Evolutionary conservation across 2,329 filamentous ascomycete species (phyloP).

Genomic region (Macrophomina phaseolina): DNA sequence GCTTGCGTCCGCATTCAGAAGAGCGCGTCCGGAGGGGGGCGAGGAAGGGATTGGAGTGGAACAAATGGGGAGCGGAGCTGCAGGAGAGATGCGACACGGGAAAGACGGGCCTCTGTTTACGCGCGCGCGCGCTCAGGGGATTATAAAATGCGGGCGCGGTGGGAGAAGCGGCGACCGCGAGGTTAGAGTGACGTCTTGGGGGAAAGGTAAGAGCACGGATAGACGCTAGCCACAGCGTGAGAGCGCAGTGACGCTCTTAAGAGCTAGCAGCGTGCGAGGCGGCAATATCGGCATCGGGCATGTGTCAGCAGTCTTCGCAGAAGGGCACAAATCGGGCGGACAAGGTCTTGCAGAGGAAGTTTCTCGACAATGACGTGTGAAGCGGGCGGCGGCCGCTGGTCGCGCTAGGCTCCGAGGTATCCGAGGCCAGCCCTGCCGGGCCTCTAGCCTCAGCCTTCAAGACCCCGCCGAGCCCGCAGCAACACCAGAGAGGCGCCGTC

Average conservation of each 20-base stretch:
- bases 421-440: slow-evolving; percentile 16
- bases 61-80: background rate
- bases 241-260: background rate
- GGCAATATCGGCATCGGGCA: slow-evolving; percentile 7
- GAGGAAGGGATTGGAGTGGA: background rate
- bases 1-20: slow-evolving; percentile 27
- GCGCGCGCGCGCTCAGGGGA: background rate
- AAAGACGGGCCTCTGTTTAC: background rate
- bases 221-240: background rate
- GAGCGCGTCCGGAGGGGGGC: background rate
- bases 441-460: background rate
- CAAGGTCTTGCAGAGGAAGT: slow-evolving; percentile 2
- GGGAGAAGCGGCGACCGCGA: background rate
- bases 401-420: slow-evolving; percentile 21
- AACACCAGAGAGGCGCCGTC: background rate
- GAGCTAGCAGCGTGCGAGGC: background rate
- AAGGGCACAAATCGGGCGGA: background rate
- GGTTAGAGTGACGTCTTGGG: background rate
- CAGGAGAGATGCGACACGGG: background rate
- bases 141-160: slow-evolving; percentile 12
- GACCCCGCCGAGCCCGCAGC: slow-evolving; percentile 4
- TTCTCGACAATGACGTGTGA: slow-evolving; percentile 25
- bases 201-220: background rate
- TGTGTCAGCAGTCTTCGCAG: slow-evolving; percentile 8
- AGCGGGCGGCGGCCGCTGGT: background rate